Conservation (phyloP, 257 asterid genomes). For the Coffea eugenioides region DNA sequence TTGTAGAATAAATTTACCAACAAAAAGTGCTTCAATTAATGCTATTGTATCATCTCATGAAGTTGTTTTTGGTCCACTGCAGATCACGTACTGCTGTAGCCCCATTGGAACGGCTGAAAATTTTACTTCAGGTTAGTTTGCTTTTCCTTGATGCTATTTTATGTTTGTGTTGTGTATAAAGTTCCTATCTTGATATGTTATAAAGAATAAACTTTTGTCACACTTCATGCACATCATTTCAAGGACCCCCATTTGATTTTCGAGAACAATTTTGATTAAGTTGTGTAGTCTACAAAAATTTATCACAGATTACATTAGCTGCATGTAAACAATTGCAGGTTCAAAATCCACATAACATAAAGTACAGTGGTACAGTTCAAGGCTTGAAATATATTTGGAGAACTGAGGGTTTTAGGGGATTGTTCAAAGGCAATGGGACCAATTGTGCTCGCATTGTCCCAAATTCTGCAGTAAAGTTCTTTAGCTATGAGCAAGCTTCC, state of each 20-base stretch:
- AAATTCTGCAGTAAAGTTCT: slow-evolving; percentile 98
- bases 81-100: slow-evolving; percentile 99
- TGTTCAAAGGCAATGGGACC: slow-evolving; percentile 89
- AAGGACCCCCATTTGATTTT: neutral
- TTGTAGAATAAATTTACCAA: neutral
- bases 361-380: slow-evolving; percentile 79
- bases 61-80: slow-evolving; percentile 28
- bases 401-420: slow-evolving; percentile 76
- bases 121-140: slow-evolving; percentile 76
- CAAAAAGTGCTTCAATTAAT: neutral
- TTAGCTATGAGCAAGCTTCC: slow-evolving; percentile 99
- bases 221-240: neutral
- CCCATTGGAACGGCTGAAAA: slow-evolving; percentile 94
- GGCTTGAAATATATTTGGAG: slow-evolving; percentile 83
- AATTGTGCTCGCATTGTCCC: slow-evolving; percentile 94
- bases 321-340: slow-evolving; percentile 46
- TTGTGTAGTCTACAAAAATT: neutral
- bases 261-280: neutral
- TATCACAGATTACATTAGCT: neutral
- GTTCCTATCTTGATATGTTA: neutral
- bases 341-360: slow-evolving; percentile 84
- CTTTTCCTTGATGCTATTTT: slow-evolving; percentile 1
- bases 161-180: slow-evolving; percentile 14
- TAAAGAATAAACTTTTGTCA: neutral
- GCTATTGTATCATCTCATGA: neutral